Conservation (phyloP, 495 filamentous ascomycete species). For the Lasiosphaeria miniovina region DNA sequence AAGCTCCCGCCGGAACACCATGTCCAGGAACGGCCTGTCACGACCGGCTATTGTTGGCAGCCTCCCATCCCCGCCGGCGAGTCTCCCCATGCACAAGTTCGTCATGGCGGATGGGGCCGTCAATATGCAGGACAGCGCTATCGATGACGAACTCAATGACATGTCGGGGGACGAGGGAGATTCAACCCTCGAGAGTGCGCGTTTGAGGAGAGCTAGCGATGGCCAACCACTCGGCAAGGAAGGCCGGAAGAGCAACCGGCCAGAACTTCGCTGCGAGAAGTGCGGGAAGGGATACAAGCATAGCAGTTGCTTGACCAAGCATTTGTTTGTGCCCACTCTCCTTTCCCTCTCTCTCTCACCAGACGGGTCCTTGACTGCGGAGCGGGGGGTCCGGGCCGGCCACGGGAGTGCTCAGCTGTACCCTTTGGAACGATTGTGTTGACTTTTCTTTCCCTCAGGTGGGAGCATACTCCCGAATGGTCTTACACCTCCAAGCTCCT, state of each 20-base stretch:
- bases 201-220: slow-evolving; percentile 80
- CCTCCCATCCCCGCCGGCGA: slow-evolving; percentile 54
- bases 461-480: slow-evolving; percentile 99
- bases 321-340: slow-evolving; percentile 90
- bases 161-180: slow-evolving; percentile 57
- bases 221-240: slow-evolving; percentile 77
- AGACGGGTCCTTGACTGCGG: slow-evolving; percentile 29
- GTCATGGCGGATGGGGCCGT: slow-evolving; percentile 35
- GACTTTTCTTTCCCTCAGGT: slow-evolving; percentile 64
- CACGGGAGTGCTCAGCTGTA: slow-evolving; percentile 16
- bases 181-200: slow-evolving; percentile 60
- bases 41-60: slow-evolving; percentile 49
- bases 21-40: slow-evolving; percentile 44
- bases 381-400: slow-evolving; percentile 17
- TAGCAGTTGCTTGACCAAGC: slow-evolving; percentile 99
- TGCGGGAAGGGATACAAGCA: slow-evolving; percentile 99
- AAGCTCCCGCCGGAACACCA: slow-evolving; percentile 48
- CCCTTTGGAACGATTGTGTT: slow-evolving; percentile 34
- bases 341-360: slow-evolving; percentile 43
- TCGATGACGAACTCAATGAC: slow-evolving; percentile 55
- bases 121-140: slow-evolving; percentile 53
- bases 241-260: slow-evolving; percentile 67
- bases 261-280: slow-evolving; percentile 92
- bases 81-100: slow-evolving; percentile 45
- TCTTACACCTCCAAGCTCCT: slow-evolving; percentile 94